A percentile compares a stretch with the other conserved stretches of the same genome.
phyloP scores from a whole-genome alignment of 2,329 filamentous ascomycete species.

The Botrytis tulipae region DNA sequence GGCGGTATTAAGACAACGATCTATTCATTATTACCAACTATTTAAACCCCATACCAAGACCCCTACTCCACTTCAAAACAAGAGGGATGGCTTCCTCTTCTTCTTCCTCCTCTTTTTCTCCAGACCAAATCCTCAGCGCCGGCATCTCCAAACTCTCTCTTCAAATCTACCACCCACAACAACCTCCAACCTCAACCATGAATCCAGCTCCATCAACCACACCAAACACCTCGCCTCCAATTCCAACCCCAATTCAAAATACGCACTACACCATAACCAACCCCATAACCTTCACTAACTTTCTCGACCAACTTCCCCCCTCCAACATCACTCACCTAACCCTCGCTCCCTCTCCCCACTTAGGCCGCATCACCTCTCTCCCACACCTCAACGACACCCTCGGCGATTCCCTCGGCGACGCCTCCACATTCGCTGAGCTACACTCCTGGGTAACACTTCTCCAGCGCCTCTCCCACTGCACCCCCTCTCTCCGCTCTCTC shows the following conservation, averaged over 20 bases:
- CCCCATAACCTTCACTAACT: neutral
- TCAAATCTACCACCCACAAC: neutral
- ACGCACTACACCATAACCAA: neutral
- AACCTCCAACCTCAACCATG: neutral
- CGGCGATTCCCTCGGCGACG: conserved; percentile 5
- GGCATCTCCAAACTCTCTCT: neutral
- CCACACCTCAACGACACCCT: neutral
- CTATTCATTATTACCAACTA: neutral
- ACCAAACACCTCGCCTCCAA: neutral
- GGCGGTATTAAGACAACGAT: no score
- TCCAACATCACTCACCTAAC: neutral
- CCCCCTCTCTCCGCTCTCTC: neutral
- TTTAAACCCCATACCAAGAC: neutral
- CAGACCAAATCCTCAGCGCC: neutral
- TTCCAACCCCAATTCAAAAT: neutral
- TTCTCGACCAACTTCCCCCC: neutral
- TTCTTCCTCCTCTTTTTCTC: neutral
- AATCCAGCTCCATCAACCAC: neutral
- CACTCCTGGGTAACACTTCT: neutral
- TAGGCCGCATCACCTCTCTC: neutral
- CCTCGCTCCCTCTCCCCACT: neutral
- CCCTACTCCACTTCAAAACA: neutral
- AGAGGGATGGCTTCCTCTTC: neutral
- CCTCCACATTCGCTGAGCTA: neutral
- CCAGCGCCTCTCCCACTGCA: neutral